These are phyloP conservation scores for Euphorbia neoarborescens DNA, from an alignment of 441 rosid species.

Conservation along the genomic window DNA sequence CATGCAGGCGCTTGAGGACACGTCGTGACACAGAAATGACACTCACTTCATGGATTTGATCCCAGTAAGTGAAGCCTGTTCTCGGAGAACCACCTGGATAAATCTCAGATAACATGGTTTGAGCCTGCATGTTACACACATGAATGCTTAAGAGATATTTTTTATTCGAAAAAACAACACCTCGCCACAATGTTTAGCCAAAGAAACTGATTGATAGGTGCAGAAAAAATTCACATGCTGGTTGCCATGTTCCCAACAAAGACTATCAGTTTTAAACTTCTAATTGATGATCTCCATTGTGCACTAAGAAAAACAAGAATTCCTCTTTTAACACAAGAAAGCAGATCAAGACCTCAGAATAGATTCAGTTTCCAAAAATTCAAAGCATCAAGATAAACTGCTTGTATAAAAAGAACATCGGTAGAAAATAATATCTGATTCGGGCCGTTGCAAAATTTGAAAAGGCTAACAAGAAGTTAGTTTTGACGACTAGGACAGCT, in stretches of 20 bases:
- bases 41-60: constrained; percentile 84
- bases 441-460: not conserved
- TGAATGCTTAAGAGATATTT: not conserved
- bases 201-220: not conserved
- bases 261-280: not conserved
- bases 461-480: not conserved
- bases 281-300: not conserved
- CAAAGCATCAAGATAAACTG: not conserved
- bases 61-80: constrained; percentile 78
- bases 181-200: not conserved
- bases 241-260: constrained; percentile 5
- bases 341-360: not conserved
- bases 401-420: not conserved
- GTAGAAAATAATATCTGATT: not conserved
- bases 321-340: not conserved
- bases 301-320: not conserved
- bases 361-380: constrained; percentile 7
- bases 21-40: constrained; percentile 68
- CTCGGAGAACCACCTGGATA: constrained; percentile 99
- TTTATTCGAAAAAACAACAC: not conserved
- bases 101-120: constrained; percentile 84
- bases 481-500: not conserved
- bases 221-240: constrained; percentile 6
- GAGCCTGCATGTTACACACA: constrained; percentile 50
- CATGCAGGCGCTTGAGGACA: constrained; percentile 72